Percentiles rank a stretch among this genome's conserved stretches.
Evolutionary conservation across 345 rosid species (phyloP).

Genomic region (Mallotus nudiflorus): DNA sequence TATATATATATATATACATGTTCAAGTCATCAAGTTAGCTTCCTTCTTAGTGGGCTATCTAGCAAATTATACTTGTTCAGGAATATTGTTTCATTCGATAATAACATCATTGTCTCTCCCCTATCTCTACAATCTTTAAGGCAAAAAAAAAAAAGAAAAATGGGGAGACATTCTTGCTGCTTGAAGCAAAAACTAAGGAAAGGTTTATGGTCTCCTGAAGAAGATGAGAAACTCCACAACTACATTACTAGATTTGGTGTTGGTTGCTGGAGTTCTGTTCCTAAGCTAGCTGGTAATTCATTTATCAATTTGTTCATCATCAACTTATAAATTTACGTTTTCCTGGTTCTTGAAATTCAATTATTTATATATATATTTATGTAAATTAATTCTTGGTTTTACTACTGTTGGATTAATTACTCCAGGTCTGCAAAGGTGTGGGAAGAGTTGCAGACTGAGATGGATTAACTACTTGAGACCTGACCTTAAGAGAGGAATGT

Average conservation of each 20-base stretch:
- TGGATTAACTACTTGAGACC: slow-evolving; percentile 96
- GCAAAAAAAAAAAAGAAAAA: no score
- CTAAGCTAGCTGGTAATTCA: slow-evolving; percentile 56
- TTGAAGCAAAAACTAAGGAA: slow-evolving; percentile 61
- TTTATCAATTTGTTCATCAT: not conserved
- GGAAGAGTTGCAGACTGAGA: slow-evolving; percentile 88
- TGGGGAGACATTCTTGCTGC: slow-evolving; percentile 61
- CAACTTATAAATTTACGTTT: not conserved
- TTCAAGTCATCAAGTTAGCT: slow-evolving; percentile 14
- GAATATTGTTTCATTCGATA: slow-evolving; percentile 9
- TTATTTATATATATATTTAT: no score
- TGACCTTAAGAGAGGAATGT: slow-evolving; percentile 72
- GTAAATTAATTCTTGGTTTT: no score
- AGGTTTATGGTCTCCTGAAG: slow-evolving; percentile 78
- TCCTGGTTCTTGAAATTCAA: not conserved
- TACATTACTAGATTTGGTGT: slow-evolving; percentile 58
- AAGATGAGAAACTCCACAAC: slow-evolving; percentile 65
- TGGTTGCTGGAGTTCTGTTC: slow-evolving; percentile 81
- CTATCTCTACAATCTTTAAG: not conserved
- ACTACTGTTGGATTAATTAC: not conserved
- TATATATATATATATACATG: slow-evolving; percentile 5
- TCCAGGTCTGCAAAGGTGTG: slow-evolving; percentile 70
- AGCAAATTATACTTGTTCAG: slow-evolving; percentile 3
- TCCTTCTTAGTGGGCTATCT: slow-evolving; percentile 9
- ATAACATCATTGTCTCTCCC: not conserved